These are phyloP conservation scores for Telopea speciosissima DNA, from an alignment of 177 flowering plant genomes.

Conservation along the genomic window DNA sequence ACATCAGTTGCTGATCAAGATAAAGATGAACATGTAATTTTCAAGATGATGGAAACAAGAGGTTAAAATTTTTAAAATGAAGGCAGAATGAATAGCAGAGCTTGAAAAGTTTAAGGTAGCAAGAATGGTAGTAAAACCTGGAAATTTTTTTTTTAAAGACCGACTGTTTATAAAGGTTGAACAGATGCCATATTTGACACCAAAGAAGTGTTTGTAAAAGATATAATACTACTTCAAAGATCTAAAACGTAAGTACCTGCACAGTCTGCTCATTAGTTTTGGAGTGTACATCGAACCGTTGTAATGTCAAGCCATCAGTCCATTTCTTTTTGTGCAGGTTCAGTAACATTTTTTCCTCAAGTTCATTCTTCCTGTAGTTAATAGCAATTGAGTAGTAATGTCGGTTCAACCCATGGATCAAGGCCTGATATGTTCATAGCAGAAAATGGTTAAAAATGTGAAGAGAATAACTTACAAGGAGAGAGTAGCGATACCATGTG, in stretches of 20 bases:
- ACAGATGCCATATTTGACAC: too few relatives aligned
- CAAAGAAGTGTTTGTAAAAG: too few relatives aligned
- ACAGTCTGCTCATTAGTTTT: slow-evolving; percentile 93
- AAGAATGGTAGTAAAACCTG: too few relatives aligned
- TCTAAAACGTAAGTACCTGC: slow-evolving; percentile 40
- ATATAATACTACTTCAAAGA: background rate
- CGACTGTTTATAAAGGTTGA: too few relatives aligned
- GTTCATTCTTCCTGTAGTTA: slow-evolving; percentile 94
- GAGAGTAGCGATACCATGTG: background rate
- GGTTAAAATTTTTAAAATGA: too few relatives aligned
- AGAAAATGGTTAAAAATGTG: background rate
- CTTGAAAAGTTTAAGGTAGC: too few relatives aligned
- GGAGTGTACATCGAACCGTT: slow-evolving; percentile 77
- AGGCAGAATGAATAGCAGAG: too few relatives aligned
- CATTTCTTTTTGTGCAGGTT: slow-evolving; percentile 98
- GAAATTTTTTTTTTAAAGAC: too few relatives aligned
- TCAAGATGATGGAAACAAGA: too few relatives aligned
- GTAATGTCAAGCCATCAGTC: slow-evolving; percentile 91
- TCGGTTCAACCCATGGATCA: slow-evolving; percentile 93
- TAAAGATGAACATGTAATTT: too few relatives aligned
- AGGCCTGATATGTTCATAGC: slow-evolving; percentile 43
- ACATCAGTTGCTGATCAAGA: too few relatives aligned
- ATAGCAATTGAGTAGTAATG: slow-evolving; percentile 97
- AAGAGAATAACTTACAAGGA: background rate
- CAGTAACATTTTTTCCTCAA: slow-evolving; percentile 94